A percentile compares a stretch with the other conserved stretches of the same genome.
These are phyloP conservation scores for Basidiobolus meristosporus DNA, from an alignment of 371 early-diverging fungal genomes.

Conservation along the genomic window DNA sequence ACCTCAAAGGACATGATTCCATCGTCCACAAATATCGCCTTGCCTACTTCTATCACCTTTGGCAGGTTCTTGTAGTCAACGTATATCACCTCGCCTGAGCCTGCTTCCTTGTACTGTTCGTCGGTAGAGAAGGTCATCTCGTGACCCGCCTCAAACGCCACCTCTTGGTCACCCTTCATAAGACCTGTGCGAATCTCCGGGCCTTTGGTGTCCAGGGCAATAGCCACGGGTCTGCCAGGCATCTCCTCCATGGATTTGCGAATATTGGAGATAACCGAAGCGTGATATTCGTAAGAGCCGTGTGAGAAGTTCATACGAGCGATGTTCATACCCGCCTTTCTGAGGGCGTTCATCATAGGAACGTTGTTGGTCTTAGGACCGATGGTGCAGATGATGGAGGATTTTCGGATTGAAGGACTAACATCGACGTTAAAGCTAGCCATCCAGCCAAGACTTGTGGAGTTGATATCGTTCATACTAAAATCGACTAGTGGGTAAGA, in stretches of 20 bases:
- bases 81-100: constrained; percentile 54
- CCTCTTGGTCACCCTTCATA: constrained; percentile 39
- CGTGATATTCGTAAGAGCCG: constrained; percentile 89
- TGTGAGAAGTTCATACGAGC: constrained; percentile 94
- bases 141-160: constrained; percentile 48
- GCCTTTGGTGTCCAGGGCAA: constrained; percentile 80
- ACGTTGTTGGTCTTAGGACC: constrained; percentile 72
- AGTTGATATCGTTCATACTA: too few relatives aligned
- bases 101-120: constrained; percentile 30
- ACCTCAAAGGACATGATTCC: constrained; percentile 73
- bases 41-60: constrained; percentile 60
- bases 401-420: constrained; percentile 44
- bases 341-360: constrained; percentile 66
- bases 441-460: constrained; percentile 67
- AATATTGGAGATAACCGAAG: constrained; percentile 60
- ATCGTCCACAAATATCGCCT: constrained; percentile 72
- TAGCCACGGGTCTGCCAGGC: constrained; percentile 41
- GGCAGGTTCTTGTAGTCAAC: constrained; percentile 78
- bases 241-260: constrained; percentile 21
- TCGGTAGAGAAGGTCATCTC: constrained; percentile 75
- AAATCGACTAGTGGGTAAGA: too few relatives aligned
- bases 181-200: constrained; percentile 61
- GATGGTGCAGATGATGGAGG: constrained; percentile 57
- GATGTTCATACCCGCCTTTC: constrained; percentile 90
- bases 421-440: constrained; percentile 39